A percentile compares a stretch with the other conserved stretches of the same genome.
These are phyloP conservation scores for Geosiphon pyriformis DNA, from an alignment of 192 early-diverging fungal species.

Conservation along the genomic window DNA sequence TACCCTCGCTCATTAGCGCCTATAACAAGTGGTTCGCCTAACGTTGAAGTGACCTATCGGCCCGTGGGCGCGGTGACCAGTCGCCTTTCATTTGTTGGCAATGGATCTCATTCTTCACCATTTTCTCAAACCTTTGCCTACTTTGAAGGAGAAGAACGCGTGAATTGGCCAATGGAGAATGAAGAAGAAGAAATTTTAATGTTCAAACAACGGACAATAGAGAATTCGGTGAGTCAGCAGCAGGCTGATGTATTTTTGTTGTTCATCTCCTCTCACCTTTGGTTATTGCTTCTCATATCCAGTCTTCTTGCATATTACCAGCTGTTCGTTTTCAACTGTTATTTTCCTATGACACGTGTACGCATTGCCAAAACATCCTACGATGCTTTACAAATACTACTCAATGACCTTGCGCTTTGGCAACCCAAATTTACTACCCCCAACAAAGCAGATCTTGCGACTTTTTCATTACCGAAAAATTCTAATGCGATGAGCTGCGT, in stretches of 20 bases:
- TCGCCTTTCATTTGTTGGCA: constrained; percentile 22
- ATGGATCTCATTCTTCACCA: constrained; percentile 31
- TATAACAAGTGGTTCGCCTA: constrained; percentile 28
- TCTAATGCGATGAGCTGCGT: neutral
- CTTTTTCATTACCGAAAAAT: neutral
- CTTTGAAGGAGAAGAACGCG: constrained; percentile 43
- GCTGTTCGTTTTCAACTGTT: constrained; percentile 38
- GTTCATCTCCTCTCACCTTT: neutral
- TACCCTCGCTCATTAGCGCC: constrained; percentile 22
- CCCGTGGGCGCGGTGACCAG: constrained; percentile 22
- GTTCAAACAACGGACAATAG: constrained; percentile 51
- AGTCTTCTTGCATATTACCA: constrained; percentile 13
- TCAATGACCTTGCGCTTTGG: constrained; percentile 41
- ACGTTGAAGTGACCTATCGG: constrained; percentile 38
- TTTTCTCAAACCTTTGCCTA: constrained; percentile 37
- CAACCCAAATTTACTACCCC: constrained; percentile 28
- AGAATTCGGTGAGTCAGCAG: constrained; percentile 50
- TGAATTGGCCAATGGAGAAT: constrained; percentile 44
- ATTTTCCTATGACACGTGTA: constrained; percentile 34
- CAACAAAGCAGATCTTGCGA: neutral
- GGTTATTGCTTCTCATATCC: too few species aligned
- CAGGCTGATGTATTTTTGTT: neutral
- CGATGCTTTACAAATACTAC: constrained; percentile 38
- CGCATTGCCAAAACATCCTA: constrained; percentile 30
- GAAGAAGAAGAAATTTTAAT: constrained; percentile 50